Percentiles rank a stretch among this genome's conserved stretches.
Evolutionary conservation across 2,329 filamentous ascomycete species (phyloP).

Genomic region (Talaromyces sp.): DNA sequence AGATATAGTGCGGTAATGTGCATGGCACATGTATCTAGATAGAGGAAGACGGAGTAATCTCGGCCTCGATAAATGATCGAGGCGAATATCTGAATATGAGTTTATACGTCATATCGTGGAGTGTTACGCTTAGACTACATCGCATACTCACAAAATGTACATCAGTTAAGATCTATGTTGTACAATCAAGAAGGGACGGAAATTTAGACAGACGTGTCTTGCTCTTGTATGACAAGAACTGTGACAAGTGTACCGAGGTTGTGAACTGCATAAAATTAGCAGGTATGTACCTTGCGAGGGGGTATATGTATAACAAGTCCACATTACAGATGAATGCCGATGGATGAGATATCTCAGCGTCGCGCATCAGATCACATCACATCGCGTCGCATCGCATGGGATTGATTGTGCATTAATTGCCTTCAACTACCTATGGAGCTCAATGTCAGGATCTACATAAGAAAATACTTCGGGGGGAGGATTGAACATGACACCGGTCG

Average conservation of each 20-base stretch:
- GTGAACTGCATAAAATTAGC: background rate
- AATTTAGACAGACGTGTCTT: background rate
- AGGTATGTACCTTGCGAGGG: background rate
- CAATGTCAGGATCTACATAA: background rate
- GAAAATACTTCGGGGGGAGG: too few species aligned
- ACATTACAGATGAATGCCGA: background rate
- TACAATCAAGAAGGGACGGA: background rate
- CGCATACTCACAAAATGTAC: background rate
- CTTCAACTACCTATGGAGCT: too few species aligned
- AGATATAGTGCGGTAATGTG: constrained; percentile 1
- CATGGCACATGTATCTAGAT: constrained; percentile 3
- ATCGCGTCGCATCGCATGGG: background rate
- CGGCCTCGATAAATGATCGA: background rate
- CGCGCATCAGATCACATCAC: background rate
- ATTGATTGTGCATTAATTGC: background rate
- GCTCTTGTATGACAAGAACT: background rate
- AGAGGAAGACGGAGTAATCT: background rate
- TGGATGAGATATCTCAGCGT: background rate
- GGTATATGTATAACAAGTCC: background rate
- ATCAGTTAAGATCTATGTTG: background rate
- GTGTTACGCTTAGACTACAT: background rate
- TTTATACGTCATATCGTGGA: background rate
- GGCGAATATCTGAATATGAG: background rate
- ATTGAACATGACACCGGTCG: background rate
- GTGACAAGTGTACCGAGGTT: background rate